phyloP scores from a whole-genome alignment of 257 asterid genomes.

The Solanum infundibuliforme region DNA sequence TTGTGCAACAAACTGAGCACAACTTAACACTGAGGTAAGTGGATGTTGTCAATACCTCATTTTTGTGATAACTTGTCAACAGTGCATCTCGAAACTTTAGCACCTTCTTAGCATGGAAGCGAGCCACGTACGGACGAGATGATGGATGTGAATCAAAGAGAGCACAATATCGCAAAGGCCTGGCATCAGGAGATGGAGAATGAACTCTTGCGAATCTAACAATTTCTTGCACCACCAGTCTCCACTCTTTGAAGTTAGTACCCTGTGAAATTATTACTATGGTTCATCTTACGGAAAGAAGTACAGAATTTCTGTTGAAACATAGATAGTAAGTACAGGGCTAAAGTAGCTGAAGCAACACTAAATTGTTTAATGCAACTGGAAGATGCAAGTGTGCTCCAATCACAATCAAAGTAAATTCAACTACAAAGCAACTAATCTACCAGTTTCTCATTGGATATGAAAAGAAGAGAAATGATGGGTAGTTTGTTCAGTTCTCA shows the following conservation, averaged over 20 bases:
- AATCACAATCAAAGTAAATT: background rate
- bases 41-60: constrained; percentile 47
- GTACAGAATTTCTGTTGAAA: background rate
- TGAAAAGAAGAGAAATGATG: background rate
- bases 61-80: constrained; percentile 78
- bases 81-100: constrained; percentile 83
- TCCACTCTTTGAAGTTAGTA: constrained; percentile 96
- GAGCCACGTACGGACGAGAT: constrained; percentile 72
- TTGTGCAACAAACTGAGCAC: background rate
- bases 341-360: background rate
- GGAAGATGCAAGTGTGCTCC: background rate
- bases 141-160: constrained; percentile 71
- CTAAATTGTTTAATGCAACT: background rate
- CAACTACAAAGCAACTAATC: background rate
- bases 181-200: constrained; percentile 29
- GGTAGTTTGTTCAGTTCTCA: background rate
- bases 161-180: constrained; percentile 76
- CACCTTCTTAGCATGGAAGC: constrained; percentile 89
- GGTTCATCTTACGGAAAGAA: constrained; percentile 7
- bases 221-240: constrained; percentile 80
- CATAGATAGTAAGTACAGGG: background rate
- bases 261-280: constrained; percentile 39
- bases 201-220: constrained; percentile 60
- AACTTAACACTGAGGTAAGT: background rate
- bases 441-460: background rate